Evolutionary conservation across 2,329 filamentous ascomycete genomes (phyloP), one percentile per base, ranked within the genome.

Genomic region (Clarireedia hainanense): DNA sequence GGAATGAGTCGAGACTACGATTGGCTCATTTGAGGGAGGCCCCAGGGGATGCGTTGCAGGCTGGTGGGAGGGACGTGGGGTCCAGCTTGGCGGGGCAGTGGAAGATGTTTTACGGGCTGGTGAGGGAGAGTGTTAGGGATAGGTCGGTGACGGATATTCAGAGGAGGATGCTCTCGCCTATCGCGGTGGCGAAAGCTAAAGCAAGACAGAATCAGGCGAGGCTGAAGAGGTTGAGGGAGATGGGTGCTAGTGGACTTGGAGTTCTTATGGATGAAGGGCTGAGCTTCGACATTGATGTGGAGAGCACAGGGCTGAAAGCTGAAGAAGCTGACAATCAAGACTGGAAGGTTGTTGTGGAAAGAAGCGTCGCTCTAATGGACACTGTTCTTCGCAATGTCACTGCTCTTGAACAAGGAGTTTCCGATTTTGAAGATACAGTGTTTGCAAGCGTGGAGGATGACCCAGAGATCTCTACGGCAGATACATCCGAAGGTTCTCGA

Each of bases 261-360:
- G 82, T 96, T 4, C 75, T 99, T 26, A 85, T 96, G 63, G 89
- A 92, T 55, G 90, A 96, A 68, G 91, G 89, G 2, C 74, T 96
- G 48, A 84, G 83, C 50, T 84, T 89, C 63, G 80, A 80, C 45
- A 74, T 79, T 20, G 77, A 78, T 27, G 81, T 85, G 15, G 80
- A 85, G 42, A 75, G 76, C 52, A 73, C 73, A 17, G 73, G 76
- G 36, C 70, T 72, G 36, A 73, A 76, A 53, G 75, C 76, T 27
- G 73, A 67, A 30, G 65, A 66, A 15, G 64, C 58, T n/a, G 70
- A 74, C 49, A 67, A 69, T 4, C 69, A 71, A 12, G 75, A 80
- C 58, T 87, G 83, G 83, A 94, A 91, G 69, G 82, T 81, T 37
- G 82, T 88, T 10, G 83, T 96, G 20, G 85, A 89, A 62, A 83